Conservation (phyloP, 257 asterid genomes). For the Datura wrightii region DNA sequence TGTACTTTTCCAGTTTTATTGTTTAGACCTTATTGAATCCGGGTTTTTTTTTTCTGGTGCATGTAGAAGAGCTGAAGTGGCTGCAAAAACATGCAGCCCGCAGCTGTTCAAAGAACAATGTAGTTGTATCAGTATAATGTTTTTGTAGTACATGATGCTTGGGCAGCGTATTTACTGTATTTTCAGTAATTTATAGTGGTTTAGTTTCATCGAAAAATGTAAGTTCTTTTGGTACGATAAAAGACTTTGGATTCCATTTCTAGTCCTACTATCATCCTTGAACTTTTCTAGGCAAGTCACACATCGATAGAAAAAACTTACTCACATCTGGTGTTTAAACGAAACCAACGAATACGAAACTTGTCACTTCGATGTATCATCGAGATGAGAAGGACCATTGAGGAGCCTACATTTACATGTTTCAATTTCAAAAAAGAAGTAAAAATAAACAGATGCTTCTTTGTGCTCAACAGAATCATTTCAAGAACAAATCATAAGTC, state of each 20-base stretch:
- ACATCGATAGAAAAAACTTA: not conserved
- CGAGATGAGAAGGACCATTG: not conserved
- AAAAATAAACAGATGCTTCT: not conserved
- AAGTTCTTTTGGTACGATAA: not conserved
- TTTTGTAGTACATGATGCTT: constrained; percentile 10
- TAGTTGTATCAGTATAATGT: not conserved
- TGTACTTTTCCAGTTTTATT: not conserved
- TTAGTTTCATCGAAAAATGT: not conserved
- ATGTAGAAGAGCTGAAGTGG: constrained; percentile 68
- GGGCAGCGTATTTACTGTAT: constrained; percentile 17
- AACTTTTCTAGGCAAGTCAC: not conserved
- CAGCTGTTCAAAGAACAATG: constrained; percentile 49
- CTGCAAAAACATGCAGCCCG: constrained; percentile 84
- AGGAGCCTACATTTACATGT: too few relatives aligned
- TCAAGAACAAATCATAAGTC: not conserved
- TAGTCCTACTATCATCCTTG: not conserved
- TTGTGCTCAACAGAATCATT: not conserved
- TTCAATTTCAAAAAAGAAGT: not conserved
- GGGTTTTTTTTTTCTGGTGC: not conserved
- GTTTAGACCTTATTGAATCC: not conserved
- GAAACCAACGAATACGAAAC: not conserved
- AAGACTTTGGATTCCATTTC: not conserved
- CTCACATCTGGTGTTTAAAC: not conserved
- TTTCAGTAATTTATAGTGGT: not conserved
- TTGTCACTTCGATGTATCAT: not conserved